These are phyloP conservation scores for Aspergillus cavernicola DNA, from an alignment of 495 filamentous ascomycete species.

Conservation along the genomic window DNA sequence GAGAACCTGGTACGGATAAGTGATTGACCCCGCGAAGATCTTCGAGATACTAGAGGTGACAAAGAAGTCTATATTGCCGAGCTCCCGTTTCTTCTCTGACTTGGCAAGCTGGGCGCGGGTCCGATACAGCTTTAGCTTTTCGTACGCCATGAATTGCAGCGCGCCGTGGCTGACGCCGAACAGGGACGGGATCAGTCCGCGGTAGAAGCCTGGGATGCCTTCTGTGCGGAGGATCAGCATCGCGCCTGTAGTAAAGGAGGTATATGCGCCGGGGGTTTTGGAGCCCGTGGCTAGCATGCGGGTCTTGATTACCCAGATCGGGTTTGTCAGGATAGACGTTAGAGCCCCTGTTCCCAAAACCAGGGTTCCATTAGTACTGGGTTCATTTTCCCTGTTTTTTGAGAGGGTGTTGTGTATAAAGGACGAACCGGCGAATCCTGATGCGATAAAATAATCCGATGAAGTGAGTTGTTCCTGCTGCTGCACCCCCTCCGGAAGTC, in stretches of 20 bases:
- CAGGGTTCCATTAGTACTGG: background rate
- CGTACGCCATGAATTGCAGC: conserved; percentile 95
- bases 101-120: conserved; percentile 5
- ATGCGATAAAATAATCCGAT: conserved; percentile 79
- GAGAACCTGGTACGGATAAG: conserved; percentile 93
- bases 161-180: conserved; percentile 94
- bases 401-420: background rate
- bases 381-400: background rate
- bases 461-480: conserved; percentile 48
- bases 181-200: conserved; percentile 75
- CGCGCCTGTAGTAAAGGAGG: conserved; percentile 66
- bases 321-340: conserved; percentile 83
- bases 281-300: conserved; percentile 87
- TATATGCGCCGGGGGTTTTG: conserved; percentile 71
- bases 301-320: conserved; percentile 98
- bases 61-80: conserved; percentile 75
- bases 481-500: background rate
- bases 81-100: conserved; percentile 23
- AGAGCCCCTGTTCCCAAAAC: conserved; percentile 43
- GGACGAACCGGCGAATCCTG: conserved; percentile 62
- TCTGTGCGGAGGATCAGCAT: conserved; percentile 60
- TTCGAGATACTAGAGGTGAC: conserved; percentile 78
- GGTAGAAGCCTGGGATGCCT: conserved; percentile 75
- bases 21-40: conserved; percentile 77
- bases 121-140: conserved; percentile 69